These are phyloP conservation scores for Aspergillus brasiliensis DNA, from an alignment of 2,329 filamentous ascomycete species.

Conservation along the genomic window DNA sequence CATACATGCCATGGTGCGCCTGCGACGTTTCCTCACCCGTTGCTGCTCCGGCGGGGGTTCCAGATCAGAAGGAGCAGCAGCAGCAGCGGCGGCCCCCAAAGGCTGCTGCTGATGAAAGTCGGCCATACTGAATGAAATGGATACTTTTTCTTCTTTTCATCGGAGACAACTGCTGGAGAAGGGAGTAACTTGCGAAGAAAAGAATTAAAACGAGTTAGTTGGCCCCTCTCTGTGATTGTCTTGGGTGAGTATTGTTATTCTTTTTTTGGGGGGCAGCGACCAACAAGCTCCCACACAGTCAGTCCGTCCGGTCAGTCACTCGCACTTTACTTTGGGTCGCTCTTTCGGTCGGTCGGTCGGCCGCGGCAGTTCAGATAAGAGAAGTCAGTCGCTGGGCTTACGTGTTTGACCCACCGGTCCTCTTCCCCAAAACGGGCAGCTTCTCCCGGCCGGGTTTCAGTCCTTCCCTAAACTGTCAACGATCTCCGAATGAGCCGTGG, in stretches of 20 bases:
- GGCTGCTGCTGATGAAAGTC: constrained; percentile 13
- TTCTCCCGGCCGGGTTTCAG: constrained; percentile 2
- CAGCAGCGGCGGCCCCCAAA: neutral
- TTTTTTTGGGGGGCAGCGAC: no score
- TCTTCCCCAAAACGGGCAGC: constrained; percentile 6
- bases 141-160: neutral
- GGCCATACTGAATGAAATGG: constrained; percentile 12
- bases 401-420: constrained; percentile 19
- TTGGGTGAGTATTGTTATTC: no score
- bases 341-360: neutral
- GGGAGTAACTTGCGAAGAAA: neutral
- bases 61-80: constrained; percentile 4
- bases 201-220: no score
- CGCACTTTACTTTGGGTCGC: neutral
- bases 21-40: constrained; percentile 40
- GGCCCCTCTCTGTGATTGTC: neutral
- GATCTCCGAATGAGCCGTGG: neutral
- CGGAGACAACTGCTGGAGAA: neutral
- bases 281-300: no score
- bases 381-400: constrained; percentile 13
- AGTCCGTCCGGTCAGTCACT: no score
- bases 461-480: neutral
- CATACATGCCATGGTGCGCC: constrained; percentile 45
- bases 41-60: constrained; percentile 19
- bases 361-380: constrained; percentile 7